Conservation (phyloP, 1,284 basidiomycete genomes). For the Golubevia sp. region DNA sequence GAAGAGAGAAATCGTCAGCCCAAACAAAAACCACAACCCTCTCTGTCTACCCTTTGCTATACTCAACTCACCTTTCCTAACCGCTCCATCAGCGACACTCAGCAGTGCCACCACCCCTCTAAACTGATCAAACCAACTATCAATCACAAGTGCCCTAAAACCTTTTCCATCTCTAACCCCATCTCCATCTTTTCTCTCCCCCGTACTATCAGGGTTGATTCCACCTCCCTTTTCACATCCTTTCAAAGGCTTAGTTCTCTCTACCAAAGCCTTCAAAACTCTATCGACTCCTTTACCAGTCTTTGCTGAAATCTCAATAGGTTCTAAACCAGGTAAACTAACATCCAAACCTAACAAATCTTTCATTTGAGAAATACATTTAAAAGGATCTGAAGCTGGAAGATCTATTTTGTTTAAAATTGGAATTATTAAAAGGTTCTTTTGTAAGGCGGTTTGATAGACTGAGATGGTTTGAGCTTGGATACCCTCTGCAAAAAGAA, state of each 20-base stretch:
- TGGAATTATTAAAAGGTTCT: slow-evolving; percentile 82
- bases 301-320: slow-evolving; percentile 74
- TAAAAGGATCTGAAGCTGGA: slow-evolving; percentile 31
- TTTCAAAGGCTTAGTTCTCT: slow-evolving; percentile 67
- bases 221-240: neutral
- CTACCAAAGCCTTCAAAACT: slow-evolving; percentile 79
- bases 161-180: slow-evolving; percentile 32
- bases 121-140: slow-evolving; percentile 90
- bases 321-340: slow-evolving; percentile 17
- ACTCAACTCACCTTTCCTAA: slow-evolving; percentile 65
- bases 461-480: slow-evolving; percentile 98
- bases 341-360: slow-evolving; percentile 68
- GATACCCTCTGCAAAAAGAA: slow-evolving; percentile 71
- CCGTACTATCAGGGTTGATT: neutral
- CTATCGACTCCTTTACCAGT: slow-evolving; percentile 79
- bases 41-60: neutral
- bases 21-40: neutral
- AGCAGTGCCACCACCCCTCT: slow-evolving; percentile 93
- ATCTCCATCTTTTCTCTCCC: slow-evolving; percentile 27
- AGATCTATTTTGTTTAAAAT: slow-evolving; percentile 84
- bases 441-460: slow-evolving; percentile 82
- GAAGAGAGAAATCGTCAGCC: neutral
- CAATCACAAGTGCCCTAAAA: slow-evolving; percentile 83
- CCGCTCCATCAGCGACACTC: slow-evolving; percentile 70
- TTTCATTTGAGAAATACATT: slow-evolving; percentile 30